Percentiles rank a stretch among this genome's conserved stretches.
These are phyloP conservation scores for Cubamyces lactineus DNA, from an alignment of 768 basidiomycete genomes.

Conservation along the genomic window DNA sequence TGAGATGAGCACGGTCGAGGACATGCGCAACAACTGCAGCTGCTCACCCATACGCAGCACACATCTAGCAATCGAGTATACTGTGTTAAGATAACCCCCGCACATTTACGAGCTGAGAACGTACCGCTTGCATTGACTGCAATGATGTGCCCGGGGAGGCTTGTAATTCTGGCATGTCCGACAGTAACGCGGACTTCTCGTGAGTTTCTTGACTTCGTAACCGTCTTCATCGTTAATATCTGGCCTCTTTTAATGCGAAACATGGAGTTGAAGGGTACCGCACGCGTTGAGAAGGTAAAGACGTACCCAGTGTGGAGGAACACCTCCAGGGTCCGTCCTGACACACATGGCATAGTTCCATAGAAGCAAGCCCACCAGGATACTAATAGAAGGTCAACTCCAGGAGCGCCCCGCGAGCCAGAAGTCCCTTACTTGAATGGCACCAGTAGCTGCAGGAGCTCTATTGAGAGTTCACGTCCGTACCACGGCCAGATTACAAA, in stretches of 20 bases:
- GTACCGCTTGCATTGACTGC: conserved; percentile 81
- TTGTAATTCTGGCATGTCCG: conserved; percentile 85
- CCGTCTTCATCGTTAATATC: conserved; percentile 66
- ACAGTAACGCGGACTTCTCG: conserved; percentile 83
- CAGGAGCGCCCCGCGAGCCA: not conserved
- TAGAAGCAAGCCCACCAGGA: conserved; percentile 73
- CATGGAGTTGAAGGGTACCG: not conserved
- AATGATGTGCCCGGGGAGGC: conserved; percentile 91
- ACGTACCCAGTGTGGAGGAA: conserved; percentile 79
- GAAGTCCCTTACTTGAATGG: conserved; percentile 82
- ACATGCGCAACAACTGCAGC: not conserved
- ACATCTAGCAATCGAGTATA: conserved; percentile 49
- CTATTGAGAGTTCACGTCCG: conserved; percentile 69
- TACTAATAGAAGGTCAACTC: conserved; percentile 45
- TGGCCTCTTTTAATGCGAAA: conserved; percentile 58
- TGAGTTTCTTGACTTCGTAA: conserved; percentile 89
- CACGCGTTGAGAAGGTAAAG: not conserved
- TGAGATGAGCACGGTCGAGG: conserved; percentile 14
- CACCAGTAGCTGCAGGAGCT: conserved; percentile 72
- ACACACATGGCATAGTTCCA: conserved; percentile 92
- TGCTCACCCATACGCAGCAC: conserved; percentile 85
- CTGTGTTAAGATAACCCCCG: not conserved
- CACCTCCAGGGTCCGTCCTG: conserved; percentile 79
- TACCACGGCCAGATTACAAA: conserved; percentile 96
- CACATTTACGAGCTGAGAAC: conserved; percentile 29